Evolutionary conservation across 2,329 filamentous ascomycete genomes (phyloP).

Genomic region (Davidsoniella neocaledoniae): DNA sequence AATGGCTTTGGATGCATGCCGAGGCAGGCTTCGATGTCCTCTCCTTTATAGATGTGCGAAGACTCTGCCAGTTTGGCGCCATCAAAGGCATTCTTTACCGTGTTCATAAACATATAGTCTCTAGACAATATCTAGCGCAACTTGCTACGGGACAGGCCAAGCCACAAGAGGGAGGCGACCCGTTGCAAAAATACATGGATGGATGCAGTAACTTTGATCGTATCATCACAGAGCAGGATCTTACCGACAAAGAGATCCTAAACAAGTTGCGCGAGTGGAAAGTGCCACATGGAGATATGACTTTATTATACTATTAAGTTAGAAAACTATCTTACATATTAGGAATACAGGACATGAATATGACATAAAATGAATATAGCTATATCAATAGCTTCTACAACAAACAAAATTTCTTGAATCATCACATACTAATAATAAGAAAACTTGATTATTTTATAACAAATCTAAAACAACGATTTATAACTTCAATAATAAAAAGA

Average conservation of each 20-base stretch:
- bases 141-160: conserved; percentile 37
- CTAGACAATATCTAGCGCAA: conserved; percentile 41
- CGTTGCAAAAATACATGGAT: conserved; percentile 52
- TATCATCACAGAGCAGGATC: conserved; percentile 59
- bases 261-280: conserved; percentile 45
- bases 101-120: conserved; percentile 78
- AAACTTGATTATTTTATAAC: no score
- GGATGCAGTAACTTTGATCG: conserved; percentile 66
- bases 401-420: background rate
- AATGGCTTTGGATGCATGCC: conserved; percentile 68
- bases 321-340: background rate
- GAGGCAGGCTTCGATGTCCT: conserved; percentile 49
- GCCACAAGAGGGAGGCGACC: conserved; percentile 26
- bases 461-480: no score
- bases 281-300: conserved; percentile 34
- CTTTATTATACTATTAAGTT: conserved; percentile 34
- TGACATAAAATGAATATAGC: background rate
- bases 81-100: conserved; percentile 92
- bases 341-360: conserved; percentile 4
- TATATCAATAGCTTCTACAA: background rate
- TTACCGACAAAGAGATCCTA: conserved; percentile 54
- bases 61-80: conserved; percentile 86
- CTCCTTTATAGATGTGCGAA: conserved; percentile 65
- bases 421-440: no score
- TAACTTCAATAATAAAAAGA: no score